A percentile compares a stretch with the other conserved stretches of the same genome.
These are phyloP conservation scores for Collybiopsis luxurians DNA, from an alignment of 768 basidiomycete species.

Conservation along the genomic window DNA sequence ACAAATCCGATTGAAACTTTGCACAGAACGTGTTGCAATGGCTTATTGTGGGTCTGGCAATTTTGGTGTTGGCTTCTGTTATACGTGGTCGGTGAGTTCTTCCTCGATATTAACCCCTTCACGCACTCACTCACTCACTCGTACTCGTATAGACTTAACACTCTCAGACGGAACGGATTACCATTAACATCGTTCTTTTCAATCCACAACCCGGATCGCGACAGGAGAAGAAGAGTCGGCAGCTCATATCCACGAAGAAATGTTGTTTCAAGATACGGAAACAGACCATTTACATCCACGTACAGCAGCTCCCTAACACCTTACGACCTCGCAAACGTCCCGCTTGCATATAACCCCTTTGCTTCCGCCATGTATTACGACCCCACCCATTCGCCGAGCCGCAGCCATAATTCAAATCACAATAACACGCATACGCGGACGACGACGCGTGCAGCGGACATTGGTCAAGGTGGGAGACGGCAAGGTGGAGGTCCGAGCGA, in stretches of 20 bases:
- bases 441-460: background rate
- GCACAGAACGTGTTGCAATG: slow-evolving; percentile 3
- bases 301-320: background rate
- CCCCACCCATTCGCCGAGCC: background rate
- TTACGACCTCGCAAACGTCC: slow-evolving; percentile 3
- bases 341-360: slow-evolving; percentile 1
- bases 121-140: background rate
- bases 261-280: slow-evolving; percentile 2
- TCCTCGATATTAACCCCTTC: background rate
- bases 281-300: background rate
- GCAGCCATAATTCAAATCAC: background rate
- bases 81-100: background rate
- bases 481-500: background rate
- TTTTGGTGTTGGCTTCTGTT: background rate
- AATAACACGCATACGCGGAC: background rate
- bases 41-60: background rate
- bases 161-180: background rate
- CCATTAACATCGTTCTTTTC: background rate
- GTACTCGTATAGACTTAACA: background rate
- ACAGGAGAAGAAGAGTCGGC: background rate
- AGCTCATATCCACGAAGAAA: too few relatives aligned
- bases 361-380: background rate
- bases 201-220: background rate
- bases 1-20: too few relatives aligned
- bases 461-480: background rate